Base-by-base conservation (phyloP, 2,329 filamentous ascomycete genomes). In the Nigrospora sphaerica region DNA sequence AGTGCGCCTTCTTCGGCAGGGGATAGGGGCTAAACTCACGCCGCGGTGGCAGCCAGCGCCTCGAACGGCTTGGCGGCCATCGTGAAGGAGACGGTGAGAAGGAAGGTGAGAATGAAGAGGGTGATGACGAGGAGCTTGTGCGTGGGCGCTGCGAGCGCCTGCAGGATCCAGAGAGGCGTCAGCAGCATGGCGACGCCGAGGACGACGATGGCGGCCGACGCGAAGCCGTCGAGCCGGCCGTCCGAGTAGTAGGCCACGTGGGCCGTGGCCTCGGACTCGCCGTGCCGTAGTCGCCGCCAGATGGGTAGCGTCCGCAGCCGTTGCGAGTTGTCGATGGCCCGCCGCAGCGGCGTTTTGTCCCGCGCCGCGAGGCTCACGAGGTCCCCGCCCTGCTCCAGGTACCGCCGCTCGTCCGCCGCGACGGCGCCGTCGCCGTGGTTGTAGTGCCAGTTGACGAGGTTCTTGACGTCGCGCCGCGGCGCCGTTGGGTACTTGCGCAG, bases 111-210 rank as follows among this genome's bases (percentile, higher is more conserved):
- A 4, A 40, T 40, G 39, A 40, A 40, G 28, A 48, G 32, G 0
- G 60, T 61, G 32, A 61, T 62, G 10, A 57, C 49, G 5, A 18
- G 46, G 14, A 63, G 32, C 37, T 61, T 62, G 2, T 16, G 19
- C 3, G 19, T 42, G 7, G 41, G 11, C 9, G 32, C 32, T n/a
- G 37, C 16, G 16, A 57, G 33, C 0, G 45, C 45, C 14, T 57
- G 46, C 9, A 64, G 49, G 10, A 60, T 57, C 60, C 56, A 64
- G 12, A 63, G 51, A 2, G 60, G 60, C 1, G 56, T 51, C 17
- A 63, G 49, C 9, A 63, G 48, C 57, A 64, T 63, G 3, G 46
- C 39, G 2, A 52, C 37, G 1, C 58, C 61, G 6, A 57, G 19
- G 0, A 19, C 6, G 1, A 55, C 44, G 16, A 59, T 59, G 1